phyloP scores from a whole-genome alignment of 495 filamentous ascomycete species.

The Xylaria flabelliformis region DNA sequence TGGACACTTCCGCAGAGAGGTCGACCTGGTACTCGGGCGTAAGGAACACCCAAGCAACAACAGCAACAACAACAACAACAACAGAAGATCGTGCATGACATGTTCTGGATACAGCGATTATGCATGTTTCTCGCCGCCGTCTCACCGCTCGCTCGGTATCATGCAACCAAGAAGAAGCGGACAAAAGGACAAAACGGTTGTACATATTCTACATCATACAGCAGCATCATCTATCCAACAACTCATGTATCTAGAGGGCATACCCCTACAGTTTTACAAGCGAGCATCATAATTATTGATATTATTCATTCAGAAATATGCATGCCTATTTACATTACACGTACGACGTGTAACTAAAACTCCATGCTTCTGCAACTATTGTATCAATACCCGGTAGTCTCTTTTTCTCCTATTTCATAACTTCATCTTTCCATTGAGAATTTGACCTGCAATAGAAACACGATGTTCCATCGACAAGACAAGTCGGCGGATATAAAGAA shows the following conservation, averaged over 20 bases:
- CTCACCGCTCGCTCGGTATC: not conserved
- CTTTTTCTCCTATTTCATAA: too few relatives aligned
- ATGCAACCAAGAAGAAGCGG: not conserved
- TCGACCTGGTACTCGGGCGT: slow-evolving; percentile 25
- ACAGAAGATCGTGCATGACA: not conserved
- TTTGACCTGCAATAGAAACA: not conserved
- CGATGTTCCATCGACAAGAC: not conserved
- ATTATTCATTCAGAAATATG: not conserved
- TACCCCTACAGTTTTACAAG: not conserved
- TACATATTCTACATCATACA: slow-evolving; percentile 3
- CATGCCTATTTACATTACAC: too few relatives aligned
- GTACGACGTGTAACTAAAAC: too few relatives aligned
- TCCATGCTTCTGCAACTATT: too few relatives aligned
- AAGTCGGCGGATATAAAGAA: not conserved
- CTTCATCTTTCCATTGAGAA: not conserved
- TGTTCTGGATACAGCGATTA: not conserved
- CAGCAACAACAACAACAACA: not conserved
- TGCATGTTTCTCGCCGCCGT: not conserved
- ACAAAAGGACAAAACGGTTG: not conserved
- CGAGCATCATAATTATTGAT: slow-evolving; percentile 7
- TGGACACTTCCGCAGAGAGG: slow-evolving; percentile 59
- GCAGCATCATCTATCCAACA: not conserved
- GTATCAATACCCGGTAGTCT: too few relatives aligned
- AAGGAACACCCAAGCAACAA: slow-evolving; percentile 4
- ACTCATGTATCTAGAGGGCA: not conserved